Evolutionary conservation across 768 basidiomycete genomes (phyloP), one percentile per base, ranked within the genome.

Genomic region (Mycena galericulata): DNA sequence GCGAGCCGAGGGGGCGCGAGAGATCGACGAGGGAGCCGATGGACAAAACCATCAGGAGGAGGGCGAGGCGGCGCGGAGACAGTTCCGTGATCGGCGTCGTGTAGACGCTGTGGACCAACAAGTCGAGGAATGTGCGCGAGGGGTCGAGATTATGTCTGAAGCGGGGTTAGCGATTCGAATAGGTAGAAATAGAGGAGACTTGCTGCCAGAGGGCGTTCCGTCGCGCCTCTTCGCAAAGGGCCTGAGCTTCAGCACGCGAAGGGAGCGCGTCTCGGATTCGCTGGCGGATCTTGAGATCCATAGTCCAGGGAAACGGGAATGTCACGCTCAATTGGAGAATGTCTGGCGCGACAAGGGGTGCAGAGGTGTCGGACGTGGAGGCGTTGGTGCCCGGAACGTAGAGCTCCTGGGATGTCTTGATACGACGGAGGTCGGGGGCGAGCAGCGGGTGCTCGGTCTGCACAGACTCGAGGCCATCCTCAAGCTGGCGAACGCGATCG

Each of bases 161-260:
- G 68, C 6, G 53, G 61, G 53, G 62, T 62, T 60, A 76, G 50
- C 59, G 58, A 50, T 59, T 51, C 40, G 70, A 62, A 49, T 47
- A 50, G 51, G 66, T 50, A n/a, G 30, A 3, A 12, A 41, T 22
- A 24, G 46, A 72, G 41, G 51, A 53, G 51, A 84, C 90, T 72
- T 77, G 91, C 90, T 91, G 91, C 91, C 90, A 92, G 71, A 91
- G 82, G 57, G 90, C 91, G 67, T 92, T 91, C 71, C 82, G 82
- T 61, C 88, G 85, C 41, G 90, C 90, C 78, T 89, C 87, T 65
- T 87, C 84, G 75, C 90, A 91, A 20, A 90, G 84, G 29, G 83
- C 81, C 59, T 85, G 81, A 1, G 91, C 91, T 67, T 90, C 88
- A 61, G 82, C 78, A 59, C 84, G 83, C 22, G 88, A 82, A 41